Conservation (phyloP, 306 rosid genomes). For the Lathyrus oleraceus region DNA sequence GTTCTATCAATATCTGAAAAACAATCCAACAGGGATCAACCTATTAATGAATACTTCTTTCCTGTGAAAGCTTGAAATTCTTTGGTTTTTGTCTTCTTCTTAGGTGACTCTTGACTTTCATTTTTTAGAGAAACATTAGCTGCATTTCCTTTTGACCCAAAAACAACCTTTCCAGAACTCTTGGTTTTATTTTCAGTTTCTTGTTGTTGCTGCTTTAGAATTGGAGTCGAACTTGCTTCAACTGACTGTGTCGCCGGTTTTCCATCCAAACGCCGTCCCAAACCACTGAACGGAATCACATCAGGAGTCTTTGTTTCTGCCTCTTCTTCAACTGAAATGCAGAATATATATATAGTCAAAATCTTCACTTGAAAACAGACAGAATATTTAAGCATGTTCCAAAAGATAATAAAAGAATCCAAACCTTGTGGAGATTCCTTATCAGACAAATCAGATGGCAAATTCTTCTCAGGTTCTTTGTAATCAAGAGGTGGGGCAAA, state of each 20-base stretch:
- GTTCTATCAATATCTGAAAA: not conserved
- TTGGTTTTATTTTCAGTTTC: conserved; percentile 30
- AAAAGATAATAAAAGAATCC: not conserved
- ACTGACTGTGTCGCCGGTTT: conserved; percentile 39
- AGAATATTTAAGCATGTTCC: not conserved
- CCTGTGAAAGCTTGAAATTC: conserved; percentile 58
- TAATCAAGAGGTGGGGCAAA: conserved; percentile 59
- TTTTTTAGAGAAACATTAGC: too few species aligned
- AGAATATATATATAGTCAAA: conserved; percentile 8
- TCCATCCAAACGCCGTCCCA: conserved; percentile 56
- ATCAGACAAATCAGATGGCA: conserved; percentile 24
- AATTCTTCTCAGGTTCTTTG: conserved; percentile 45
- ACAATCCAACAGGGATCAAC: conserved; percentile 26
- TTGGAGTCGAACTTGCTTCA: conserved; percentile 37
- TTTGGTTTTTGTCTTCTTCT: conserved; percentile 39
- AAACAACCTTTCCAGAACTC: too few species aligned
- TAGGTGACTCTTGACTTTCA: conserved; percentile 40
- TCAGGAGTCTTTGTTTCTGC: conserved; percentile 37
- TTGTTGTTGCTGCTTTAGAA: conserved; percentile 37
- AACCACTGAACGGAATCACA: conserved; percentile 51
- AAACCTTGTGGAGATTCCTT: conserved; percentile 39
- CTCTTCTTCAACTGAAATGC: conserved; percentile 50
- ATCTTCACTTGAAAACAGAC: not conserved
- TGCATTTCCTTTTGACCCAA: too few species aligned
- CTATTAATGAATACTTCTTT: conserved; percentile 53